Evolutionary conservation across 2,329 filamentous ascomycete genomes (phyloP), one percentile per base, ranked within the genome.

Genomic region (Volutella citrinella): DNA sequence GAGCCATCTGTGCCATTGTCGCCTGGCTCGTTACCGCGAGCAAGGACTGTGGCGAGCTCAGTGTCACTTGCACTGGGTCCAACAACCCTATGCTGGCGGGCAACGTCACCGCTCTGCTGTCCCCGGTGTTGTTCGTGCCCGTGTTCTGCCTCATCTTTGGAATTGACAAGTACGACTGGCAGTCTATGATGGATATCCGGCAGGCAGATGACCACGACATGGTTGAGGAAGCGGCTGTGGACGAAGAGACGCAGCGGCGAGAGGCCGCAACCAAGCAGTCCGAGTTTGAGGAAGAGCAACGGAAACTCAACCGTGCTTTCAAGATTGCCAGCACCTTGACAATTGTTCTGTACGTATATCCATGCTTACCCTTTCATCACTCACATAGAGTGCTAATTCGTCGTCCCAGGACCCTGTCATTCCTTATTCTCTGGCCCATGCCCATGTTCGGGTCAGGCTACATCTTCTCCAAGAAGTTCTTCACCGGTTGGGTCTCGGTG

Each of bases 41-140:
- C 56, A 80, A 75, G 49, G 57, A 86, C 52, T 86, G 78, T 50
- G 84, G 84, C 17, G 62, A 64, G 6, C 72, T 95, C 19, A 77
- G 73, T 32, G 84, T 95, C 32, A 70, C 64, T 1, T 85, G 82
- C 48, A 93, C 87, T 0, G 89, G 89, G 5, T 77, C 80, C 30
- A 93, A 93, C 63, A 77, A 85, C 44, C 86, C 87, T 14, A 94
- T 94, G 87, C 66, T 94, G 20, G 87, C 84, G 3, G 88, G 88
- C 20, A 94, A 94, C 51, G 84, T 95, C 9, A 80, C 82, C 2
- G 86, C 88, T 0, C 73, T 95, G 5, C 78, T 94, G 5, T 82
- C 84, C 0, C 88, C 88, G 0, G 45, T 86, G 0, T 54, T 90
- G 22, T 80, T 90, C 56, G 74, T 90, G 10, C 86, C 87, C 0